Percentiles rank a stretch among this genome's conserved stretches.
phyloP scores from a whole-genome alignment of 805 yeast genomes.

The Zygosaccharomyces gambellarensis region DNA sequence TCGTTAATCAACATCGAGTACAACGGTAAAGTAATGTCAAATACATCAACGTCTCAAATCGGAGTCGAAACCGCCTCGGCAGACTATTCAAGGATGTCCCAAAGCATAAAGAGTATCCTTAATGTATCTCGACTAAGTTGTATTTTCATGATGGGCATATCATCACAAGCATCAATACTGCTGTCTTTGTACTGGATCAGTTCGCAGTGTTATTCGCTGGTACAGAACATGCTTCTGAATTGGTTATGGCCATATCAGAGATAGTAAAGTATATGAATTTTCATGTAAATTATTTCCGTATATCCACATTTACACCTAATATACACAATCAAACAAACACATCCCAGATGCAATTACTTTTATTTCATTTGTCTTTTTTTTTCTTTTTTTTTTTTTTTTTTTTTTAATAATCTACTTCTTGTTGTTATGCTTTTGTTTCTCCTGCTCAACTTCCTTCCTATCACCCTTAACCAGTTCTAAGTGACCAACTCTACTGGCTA shows the following conservation, averaged over 20 bases:
- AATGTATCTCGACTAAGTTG: constrained; percentile 70
- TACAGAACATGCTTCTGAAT: constrained; percentile 72
- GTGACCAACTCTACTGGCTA: constrained; percentile 90
- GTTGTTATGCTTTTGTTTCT: constrained; percentile 27
- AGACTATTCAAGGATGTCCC: constrained; percentile 24
- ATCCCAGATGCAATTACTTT: constrained; percentile 7
- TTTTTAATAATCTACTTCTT: not conserved
- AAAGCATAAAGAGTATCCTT: constrained; percentile 44
- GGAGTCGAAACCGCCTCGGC: constrained; percentile 23
- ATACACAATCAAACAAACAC: constrained; percentile 7
- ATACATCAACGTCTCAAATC: constrained; percentile 19
- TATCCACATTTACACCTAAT: constrained; percentile 4
- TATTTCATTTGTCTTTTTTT: constrained; percentile 4
- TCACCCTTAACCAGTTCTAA: constrained; percentile 87
- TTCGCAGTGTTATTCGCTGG: constrained; percentile 69
- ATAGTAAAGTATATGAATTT: constrained; percentile 1
- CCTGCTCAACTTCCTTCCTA: constrained; percentile 73
- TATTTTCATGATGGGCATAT: constrained; percentile 73
- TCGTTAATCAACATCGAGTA: constrained; percentile 79
- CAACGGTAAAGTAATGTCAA: constrained; percentile 60
- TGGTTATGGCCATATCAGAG: constrained; percentile 47
- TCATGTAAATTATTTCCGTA: not conserved
- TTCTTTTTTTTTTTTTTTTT: not conserved
- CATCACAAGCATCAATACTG: constrained; percentile 83
- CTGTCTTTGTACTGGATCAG: constrained; percentile 85